These are phyloP conservation scores for Begonia fuchsioides DNA, from an alignment of 306 rosid species.

Conservation along the genomic window DNA sequence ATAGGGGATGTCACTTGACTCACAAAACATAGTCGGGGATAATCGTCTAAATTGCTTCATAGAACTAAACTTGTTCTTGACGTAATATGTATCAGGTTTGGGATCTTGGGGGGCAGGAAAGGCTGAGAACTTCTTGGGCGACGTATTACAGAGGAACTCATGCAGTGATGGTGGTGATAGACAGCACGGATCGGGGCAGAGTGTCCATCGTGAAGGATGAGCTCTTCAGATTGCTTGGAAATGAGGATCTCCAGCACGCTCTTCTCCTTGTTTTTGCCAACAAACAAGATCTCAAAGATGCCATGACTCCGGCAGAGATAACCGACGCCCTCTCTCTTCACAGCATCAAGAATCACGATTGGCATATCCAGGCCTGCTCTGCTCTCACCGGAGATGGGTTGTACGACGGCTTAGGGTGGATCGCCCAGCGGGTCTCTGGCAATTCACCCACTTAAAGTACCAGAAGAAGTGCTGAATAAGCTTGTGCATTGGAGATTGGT, in stretches of 20 bases:
- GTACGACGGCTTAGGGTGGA: slow-evolving; percentile 93
- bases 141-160: slow-evolving; percentile 93
- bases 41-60: too few relatives aligned
- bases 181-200: slow-evolving; percentile 90
- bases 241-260: slow-evolving; percentile 77
- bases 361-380: slow-evolving; percentile 97
- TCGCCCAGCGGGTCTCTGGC: slow-evolving; percentile 70
- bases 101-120: slow-evolving; percentile 99
- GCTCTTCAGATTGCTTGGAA: slow-evolving; percentile 85
- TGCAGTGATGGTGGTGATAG: slow-evolving; percentile 81
- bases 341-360: slow-evolving; percentile 96
- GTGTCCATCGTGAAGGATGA: slow-evolving; percentile 87
- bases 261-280: slow-evolving; percentile 79
- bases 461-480: neutral
- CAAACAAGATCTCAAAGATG: slow-evolving; percentile 96
- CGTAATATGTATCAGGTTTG: slow-evolving; percentile 53
- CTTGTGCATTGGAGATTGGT: neutral
- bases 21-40: too few relatives aligned
- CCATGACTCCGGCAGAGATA: slow-evolving; percentile 97
- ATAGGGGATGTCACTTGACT: too few relatives aligned
- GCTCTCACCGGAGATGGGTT: slow-evolving; percentile 94
- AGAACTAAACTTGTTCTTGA: neutral
- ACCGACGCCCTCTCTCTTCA: slow-evolving; percentile 87
- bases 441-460: slow-evolving; percentile 41
- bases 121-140: slow-evolving; percentile 96